phyloP scores from a whole-genome alignment of 345 rosid genomes.

The Populus nigra region DNA sequence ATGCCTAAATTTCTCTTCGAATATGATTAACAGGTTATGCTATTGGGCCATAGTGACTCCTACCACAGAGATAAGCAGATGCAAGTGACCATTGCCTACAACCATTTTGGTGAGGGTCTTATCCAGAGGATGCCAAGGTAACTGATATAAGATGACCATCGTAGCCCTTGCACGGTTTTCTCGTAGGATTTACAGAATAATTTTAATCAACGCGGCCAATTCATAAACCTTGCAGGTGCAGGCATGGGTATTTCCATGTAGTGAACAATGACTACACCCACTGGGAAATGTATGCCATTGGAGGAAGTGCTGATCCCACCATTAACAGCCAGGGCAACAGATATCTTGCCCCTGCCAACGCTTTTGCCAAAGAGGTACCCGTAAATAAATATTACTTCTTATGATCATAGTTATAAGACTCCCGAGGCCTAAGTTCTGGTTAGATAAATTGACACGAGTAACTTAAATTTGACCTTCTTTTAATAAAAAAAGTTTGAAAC shows the following conservation, averaged over 20 bases:
- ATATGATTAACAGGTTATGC: constrained; percentile 15
- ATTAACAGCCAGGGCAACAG: constrained; percentile 30
- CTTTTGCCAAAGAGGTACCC: constrained; percentile 23
- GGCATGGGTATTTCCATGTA: constrained; percentile 30
- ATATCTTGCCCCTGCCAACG: constrained; percentile 23
- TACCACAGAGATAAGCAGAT: constrained; percentile 24
- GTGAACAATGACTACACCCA: constrained; percentile 31
- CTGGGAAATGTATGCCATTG: constrained; percentile 33
- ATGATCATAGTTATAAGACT: too few species aligned
- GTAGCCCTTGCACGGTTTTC: not conserved
- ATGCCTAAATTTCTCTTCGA: not conserved
- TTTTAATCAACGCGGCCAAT: not conserved
- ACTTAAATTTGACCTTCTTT: too few species aligned
- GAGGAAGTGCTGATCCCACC: constrained; percentile 27
- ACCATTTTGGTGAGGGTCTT: constrained; percentile 30
- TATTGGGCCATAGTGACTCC: constrained; percentile 27
- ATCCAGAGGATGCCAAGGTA: constrained; percentile 34
- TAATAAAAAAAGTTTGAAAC: too few species aligned
- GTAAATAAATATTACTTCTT: not conserved
- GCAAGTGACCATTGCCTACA: constrained; percentile 32
- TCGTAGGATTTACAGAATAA: not conserved
- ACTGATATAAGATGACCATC: not conserved
- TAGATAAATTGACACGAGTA: too few species aligned
- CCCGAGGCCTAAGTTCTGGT: too few species aligned
- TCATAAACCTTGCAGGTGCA: constrained; percentile 15